phyloP scores from a whole-genome alignment of 2,329 filamentous ascomycete species.

The Colletotrichum lupini region DNA sequence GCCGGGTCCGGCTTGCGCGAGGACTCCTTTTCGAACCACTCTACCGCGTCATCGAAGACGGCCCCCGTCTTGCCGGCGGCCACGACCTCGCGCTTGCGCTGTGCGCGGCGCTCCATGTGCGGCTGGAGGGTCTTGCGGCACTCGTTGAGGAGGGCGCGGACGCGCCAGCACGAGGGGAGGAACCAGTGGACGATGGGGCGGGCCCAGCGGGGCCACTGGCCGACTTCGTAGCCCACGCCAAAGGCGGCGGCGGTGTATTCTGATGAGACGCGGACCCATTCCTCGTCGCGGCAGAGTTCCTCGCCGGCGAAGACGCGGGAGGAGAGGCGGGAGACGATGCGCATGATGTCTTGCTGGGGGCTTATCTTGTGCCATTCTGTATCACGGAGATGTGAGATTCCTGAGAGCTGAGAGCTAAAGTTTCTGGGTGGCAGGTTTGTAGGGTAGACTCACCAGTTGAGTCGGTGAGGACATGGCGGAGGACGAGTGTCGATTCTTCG shows the following conservation, averaged over 20 bases:
- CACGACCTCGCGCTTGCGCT: slow-evolving; percentile 19
- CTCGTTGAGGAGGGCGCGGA: slow-evolving; percentile 14
- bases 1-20: slow-evolving; percentile 26
- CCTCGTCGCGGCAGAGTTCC: slow-evolving; percentile 21
- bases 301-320: slow-evolving; percentile 38
- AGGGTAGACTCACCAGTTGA: not conserved
- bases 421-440: fast-evolving
- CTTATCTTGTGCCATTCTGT: slow-evolving; percentile 35
- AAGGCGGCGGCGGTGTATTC: slow-evolving; percentile 25
- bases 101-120: slow-evolving; percentile 28
- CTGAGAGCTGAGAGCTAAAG: too few species aligned
- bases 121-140: slow-evolving; percentile 32
- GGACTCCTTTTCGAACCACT: slow-evolving; percentile 36
- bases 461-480: slow-evolving; percentile 1
- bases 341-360: slow-evolving; percentile 10
- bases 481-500: not conserved
- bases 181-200: slow-evolving; percentile 37
- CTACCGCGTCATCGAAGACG: slow-evolving; percentile 36
- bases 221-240: slow-evolving; percentile 11
- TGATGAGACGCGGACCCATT: slow-evolving; percentile 35
- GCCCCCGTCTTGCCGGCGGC: slow-evolving; percentile 7
- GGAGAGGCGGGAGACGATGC: slow-evolving; percentile 36
- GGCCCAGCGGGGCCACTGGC: slow-evolving; percentile 33
- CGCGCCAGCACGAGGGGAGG: slow-evolving; percentile 32
- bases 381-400: not conserved